These are phyloP conservation scores for Eucalyptus camaldulensis DNA, from an alignment of 345 rosid species.

Conservation along the genomic window DNA sequence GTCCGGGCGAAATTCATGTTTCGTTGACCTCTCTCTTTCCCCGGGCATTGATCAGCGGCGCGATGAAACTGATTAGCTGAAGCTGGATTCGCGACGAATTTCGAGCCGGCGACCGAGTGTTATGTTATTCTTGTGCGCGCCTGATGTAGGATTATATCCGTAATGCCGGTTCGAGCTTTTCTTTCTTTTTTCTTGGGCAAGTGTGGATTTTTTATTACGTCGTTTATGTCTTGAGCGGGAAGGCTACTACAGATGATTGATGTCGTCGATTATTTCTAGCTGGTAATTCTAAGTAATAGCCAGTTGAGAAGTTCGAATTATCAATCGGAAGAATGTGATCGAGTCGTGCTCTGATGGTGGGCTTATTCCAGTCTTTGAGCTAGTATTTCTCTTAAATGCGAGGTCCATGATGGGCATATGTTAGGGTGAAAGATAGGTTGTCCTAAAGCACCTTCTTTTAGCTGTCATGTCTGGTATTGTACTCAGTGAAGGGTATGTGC, in stretches of 20 bases:
- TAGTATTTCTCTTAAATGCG: background rate
- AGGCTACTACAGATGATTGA: background rate
- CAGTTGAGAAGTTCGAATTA: background rate
- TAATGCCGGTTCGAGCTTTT: background rate
- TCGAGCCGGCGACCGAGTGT: background rate
- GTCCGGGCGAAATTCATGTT: background rate
- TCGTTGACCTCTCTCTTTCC: background rate
- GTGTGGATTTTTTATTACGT: background rate
- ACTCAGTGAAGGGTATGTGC: background rate
- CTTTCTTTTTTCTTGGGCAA: background rate
- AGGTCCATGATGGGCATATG: background rate
- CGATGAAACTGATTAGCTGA: background rate
- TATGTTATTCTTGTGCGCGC: background rate
- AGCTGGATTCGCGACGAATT: background rate
- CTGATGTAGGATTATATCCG: background rate
- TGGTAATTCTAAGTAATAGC: background rate
- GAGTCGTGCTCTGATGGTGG: background rate
- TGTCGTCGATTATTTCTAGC: background rate
- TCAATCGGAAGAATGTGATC: background rate
- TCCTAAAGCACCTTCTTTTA: background rate
- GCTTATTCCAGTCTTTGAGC: background rate
- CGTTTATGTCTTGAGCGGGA: background rate
- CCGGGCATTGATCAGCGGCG: background rate
- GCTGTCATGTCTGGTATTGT: background rate
- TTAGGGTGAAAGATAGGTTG: background rate